Conservation (phyloP, 306 rosid genomes). For the Quercus robur region DNA sequence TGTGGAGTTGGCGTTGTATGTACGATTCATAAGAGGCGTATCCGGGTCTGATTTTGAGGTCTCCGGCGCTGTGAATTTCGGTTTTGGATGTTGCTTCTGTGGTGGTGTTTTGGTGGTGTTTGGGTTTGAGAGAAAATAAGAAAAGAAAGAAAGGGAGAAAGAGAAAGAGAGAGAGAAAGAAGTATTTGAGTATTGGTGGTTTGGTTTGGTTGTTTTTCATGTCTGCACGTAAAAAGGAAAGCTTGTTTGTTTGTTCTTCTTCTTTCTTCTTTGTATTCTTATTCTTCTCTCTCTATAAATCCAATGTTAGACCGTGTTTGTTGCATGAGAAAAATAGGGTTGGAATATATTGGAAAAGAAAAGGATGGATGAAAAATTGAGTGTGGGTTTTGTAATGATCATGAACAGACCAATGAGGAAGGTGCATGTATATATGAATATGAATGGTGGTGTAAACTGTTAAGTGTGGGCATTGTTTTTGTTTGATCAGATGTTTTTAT, state of each 20-base stretch:
- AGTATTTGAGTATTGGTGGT: slow-evolving; percentile 38
- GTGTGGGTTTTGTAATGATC: background rate
- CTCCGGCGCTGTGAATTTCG: slow-evolving; percentile 1
- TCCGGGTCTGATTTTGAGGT: slow-evolving; percentile 78
- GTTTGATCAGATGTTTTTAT: background rate
- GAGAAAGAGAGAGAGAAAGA: slow-evolving; percentile 53
- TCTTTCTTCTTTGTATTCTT: background rate
- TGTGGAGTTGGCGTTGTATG: slow-evolving; percentile 78
- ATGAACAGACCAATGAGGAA: background rate
- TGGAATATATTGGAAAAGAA: background rate
- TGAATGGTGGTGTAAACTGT: slow-evolving; percentile 8
- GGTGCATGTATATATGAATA: background rate
- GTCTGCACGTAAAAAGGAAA: background rate
- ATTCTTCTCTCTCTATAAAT: background rate
- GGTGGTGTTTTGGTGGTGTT: background rate
- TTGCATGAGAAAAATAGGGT: slow-evolving; percentile 7
- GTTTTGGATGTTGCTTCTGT: background rate
- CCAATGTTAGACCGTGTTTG: background rate
- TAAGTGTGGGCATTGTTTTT: slow-evolving; percentile 10
- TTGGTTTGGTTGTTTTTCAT: slow-evolving; percentile 50
- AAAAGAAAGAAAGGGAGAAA: slow-evolving; percentile 51
- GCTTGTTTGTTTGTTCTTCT: background rate
- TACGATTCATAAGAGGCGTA: slow-evolving; percentile 70
- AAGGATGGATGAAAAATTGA: background rate
- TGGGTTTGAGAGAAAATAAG: slow-evolving; percentile 20